phyloP scores from a whole-genome alignment of 192 early-diverging fungal species.

The Gigaspora rosea region DNA sequence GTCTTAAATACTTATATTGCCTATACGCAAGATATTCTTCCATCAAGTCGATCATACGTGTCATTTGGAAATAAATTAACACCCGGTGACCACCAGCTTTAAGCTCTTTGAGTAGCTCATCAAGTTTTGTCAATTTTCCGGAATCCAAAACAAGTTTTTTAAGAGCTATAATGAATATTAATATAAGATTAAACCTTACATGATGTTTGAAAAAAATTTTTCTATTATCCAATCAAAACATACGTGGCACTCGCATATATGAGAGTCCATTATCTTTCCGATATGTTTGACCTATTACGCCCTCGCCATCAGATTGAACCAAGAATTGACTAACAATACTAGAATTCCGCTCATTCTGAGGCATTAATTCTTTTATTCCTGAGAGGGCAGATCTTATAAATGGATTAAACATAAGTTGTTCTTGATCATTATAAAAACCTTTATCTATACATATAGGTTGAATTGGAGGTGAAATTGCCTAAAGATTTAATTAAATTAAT shows the following conservation, averaged over 20 bases:
- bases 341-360: constrained; percentile 24
- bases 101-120: constrained; percentile 67
- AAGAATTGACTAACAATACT: constrained; percentile 37
- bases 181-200: neutral
- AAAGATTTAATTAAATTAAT: too few species aligned
- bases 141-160: constrained; percentile 78
- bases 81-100: constrained; percentile 80
- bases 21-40: constrained; percentile 86
- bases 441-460: constrained; percentile 64
- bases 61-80: constrained; percentile 89
- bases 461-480: constrained; percentile 62
- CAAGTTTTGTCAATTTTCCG: constrained; percentile 74
- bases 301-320: constrained; percentile 37
- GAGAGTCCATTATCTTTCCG: constrained; percentile 53
- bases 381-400: constrained; percentile 42
- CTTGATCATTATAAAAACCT: constrained; percentile 58
- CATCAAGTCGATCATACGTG: constrained; percentile 84
- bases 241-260: constrained; percentile 68
- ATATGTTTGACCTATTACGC: constrained; percentile 47
- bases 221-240: constrained; percentile 1
- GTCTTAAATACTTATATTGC: constrained; percentile 83
- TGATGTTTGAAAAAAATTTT: neutral
- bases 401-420: constrained; percentile 48
- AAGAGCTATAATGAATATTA: constrained; percentile 41
- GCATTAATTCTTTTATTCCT: constrained; percentile 41